Percentiles rank a stretch among this genome's conserved stretches.
phyloP scores from a whole-genome alignment of 108 stramenopile genomes.

The Ochromonas danica region DNA sequence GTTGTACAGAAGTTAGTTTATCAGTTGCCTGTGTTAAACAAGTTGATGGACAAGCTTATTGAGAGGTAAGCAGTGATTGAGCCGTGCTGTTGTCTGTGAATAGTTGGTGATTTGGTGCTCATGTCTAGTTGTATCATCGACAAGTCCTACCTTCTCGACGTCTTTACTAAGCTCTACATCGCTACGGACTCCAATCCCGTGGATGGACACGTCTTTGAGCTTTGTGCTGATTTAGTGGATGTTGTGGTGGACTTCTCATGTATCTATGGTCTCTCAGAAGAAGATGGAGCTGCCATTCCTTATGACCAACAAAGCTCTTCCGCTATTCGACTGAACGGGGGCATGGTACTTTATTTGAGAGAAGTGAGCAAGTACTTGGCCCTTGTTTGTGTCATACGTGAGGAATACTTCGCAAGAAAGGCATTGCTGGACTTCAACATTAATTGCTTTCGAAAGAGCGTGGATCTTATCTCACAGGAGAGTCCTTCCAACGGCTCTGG shows the following conservation, averaged over 20 bases:
- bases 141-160: constrained; percentile 94
- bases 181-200: constrained; percentile 93
- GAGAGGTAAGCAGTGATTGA: constrained; percentile 1
- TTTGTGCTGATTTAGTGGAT: constrained; percentile 98
- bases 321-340: constrained; percentile 89
- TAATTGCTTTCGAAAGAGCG: constrained; percentile 78
- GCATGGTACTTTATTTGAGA: constrained; percentile 87
- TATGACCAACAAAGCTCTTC: constrained; percentile 87
- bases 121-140: constrained; percentile 84
- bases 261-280: constrained; percentile 78
- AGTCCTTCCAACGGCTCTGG: neutral
- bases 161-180: constrained; percentile 92
- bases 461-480: constrained; percentile 39
- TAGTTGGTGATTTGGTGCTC: too few relatives aligned
- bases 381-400: constrained; percentile 88
- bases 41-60: constrained; percentile 86
- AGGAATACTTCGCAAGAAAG: constrained; percentile 86
- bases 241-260: constrained; percentile 97
- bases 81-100: too few relatives aligned
- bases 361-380: constrained; percentile 85
- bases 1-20: constrained; percentile 79
- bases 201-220: constrained; percentile 89
- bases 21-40: constrained; percentile 84
- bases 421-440: constrained; percentile 96
- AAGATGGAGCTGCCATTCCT: constrained; percentile 61